A percentile compares a stretch with the other conserved stretches of the same genome.
Conservation (phyloP, 768 basidiomycete species). For the Macrolepiota albuminosa region DNA sequence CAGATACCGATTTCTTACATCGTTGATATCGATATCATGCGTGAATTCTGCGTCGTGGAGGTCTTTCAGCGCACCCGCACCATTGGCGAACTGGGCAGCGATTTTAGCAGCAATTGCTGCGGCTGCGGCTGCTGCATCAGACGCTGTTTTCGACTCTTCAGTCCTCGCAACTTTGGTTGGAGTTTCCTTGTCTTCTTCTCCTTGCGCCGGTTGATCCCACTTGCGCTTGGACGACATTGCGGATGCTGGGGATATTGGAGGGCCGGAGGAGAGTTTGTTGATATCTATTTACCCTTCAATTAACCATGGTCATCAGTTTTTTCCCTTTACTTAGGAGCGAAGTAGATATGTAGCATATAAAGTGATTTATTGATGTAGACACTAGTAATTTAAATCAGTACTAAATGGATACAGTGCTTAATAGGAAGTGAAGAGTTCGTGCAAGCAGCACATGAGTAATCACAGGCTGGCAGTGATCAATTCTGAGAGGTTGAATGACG, state of each 20-base stretch:
- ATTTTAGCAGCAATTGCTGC: conserved; percentile 94
- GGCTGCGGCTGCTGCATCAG: conserved; percentile 63
- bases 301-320: background rate
- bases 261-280: conserved; percentile 1
- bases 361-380: background rate
- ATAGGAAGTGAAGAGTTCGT: background rate
- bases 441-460: background rate
- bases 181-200: conserved; percentile 35
- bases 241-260: background rate
- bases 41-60: conserved; percentile 77
- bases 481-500: conserved; percentile 12
- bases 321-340: background rate
- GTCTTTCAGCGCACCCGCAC: conserved; percentile 46
- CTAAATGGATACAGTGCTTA: background rate
- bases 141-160: conserved; percentile 58
- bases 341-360: background rate
- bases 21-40: conserved; percentile 95
- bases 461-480: conserved; percentile 14
- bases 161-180: conserved; percentile 38
- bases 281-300: conserved; percentile 4
- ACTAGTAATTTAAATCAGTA: background rate
- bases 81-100: conserved; percentile 72
- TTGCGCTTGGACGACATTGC: conserved; percentile 72
- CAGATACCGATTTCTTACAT: conserved; percentile 90
- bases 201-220: conserved; percentile 69